Conservation (phyloP, 1,284 basidiomycete species). For the Microbotryomycetes sp. region DNA sequence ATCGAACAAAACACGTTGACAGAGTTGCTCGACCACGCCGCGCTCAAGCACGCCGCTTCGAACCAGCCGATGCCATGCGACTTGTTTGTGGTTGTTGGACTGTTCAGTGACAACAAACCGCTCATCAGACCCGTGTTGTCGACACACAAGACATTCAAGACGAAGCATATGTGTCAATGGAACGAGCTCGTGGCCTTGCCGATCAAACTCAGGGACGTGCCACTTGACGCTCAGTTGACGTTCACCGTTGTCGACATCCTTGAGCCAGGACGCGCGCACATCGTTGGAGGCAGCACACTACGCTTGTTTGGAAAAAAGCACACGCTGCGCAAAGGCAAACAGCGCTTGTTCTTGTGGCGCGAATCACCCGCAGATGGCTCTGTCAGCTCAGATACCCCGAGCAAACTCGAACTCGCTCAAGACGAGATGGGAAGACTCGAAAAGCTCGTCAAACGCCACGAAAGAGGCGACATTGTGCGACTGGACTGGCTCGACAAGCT, state of each 20-base stretch:
- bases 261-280: constrained; percentile 58
- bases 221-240: constrained; percentile 76
- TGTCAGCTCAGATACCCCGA: constrained; percentile 73
- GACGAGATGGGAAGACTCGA: constrained; percentile 94
- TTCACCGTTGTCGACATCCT: constrained; percentile 94
- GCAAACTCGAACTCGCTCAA: constrained; percentile 57
- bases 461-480: constrained; percentile 85
- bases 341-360: constrained; percentile 77
- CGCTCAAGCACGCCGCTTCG: constrained; percentile 25
- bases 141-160: constrained; percentile 84
- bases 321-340: constrained; percentile 83
- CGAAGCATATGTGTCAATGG: constrained; percentile 66
- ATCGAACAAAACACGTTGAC: constrained; percentile 7
- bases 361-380: constrained; percentile 77
- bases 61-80: constrained; percentile 74
- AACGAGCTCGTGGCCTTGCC: constrained; percentile 89
- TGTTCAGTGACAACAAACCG: constrained; percentile 87
- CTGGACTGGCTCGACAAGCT: constrained; percentile 94
- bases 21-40: constrained; percentile 13
- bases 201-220: constrained; percentile 83
- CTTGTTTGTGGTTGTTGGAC: constrained; percentile 83
- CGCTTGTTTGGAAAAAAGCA: constrained; percentile 84
- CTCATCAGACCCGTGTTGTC: constrained; percentile 85
- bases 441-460: constrained; percentile 94
- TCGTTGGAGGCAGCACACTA: constrained; percentile 80